Conservation (phyloP, 2,329 filamentous ascomycete genomes). For the Aureobasidium musti region DNA sequence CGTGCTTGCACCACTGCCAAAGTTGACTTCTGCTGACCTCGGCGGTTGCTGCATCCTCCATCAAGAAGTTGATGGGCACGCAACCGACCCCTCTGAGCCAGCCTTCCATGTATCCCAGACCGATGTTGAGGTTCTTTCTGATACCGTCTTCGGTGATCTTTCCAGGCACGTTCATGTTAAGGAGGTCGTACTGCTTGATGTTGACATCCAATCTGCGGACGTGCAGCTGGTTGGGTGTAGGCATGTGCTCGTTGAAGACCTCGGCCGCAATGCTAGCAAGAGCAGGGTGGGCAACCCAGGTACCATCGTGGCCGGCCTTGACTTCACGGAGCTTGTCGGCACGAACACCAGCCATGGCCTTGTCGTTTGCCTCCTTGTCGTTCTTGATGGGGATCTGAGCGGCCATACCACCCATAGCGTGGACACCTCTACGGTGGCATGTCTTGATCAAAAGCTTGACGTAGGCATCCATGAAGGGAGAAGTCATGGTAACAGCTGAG, state of each 20-base stretch:
- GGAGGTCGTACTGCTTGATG: conserved; percentile 82
- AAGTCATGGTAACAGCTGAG: conserved; percentile 90
- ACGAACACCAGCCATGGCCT: conserved; percentile 88
- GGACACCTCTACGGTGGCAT: conserved; percentile 94
- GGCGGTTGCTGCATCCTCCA: conserved; percentile 97
- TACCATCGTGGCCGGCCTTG: conserved; percentile 91
- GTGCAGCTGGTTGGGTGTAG: conserved; percentile 95
- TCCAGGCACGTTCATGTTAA: conserved; percentile 98
- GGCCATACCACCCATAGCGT: conserved; percentile 98
- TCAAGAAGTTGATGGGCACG: conserved; percentile 95
- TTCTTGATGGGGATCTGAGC: conserved; percentile 99
- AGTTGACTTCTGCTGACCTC: conserved; percentile 93
- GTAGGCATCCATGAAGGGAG: conserved; percentile 97
- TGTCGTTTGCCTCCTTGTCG: conserved; percentile 85
- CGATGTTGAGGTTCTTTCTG: conserved; percentile 96
- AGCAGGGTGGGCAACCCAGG: conserved; percentile 96
- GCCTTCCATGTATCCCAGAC: conserved; percentile 96
- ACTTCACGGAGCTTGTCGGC: conserved; percentile 97
- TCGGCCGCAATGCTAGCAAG: conserved; percentile 85
- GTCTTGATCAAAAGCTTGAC: conserved; percentile 98
- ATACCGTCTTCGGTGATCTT: conserved; percentile 92
- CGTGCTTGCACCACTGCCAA: conserved; percentile 88
- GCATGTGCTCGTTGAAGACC: conserved; percentile 98
- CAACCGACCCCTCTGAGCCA: conserved; percentile 95
- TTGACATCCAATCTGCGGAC: conserved; percentile 84